Evolutionary conservation across 352 stramenopile genomes (phyloP).

Genomic region (Phytophthora fragariaefolia): DNA sequence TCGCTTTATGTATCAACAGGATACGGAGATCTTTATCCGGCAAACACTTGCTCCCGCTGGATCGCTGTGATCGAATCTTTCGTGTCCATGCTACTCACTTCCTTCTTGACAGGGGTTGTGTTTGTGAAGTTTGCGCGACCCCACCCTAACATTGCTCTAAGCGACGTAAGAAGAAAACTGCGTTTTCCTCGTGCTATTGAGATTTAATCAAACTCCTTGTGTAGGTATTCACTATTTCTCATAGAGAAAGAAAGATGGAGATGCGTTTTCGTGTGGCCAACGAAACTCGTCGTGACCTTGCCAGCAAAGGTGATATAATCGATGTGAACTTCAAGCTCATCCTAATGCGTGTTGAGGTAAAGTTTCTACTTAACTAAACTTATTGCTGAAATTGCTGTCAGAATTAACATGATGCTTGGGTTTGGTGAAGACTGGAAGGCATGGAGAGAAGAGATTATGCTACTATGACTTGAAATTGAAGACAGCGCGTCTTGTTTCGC

Average conservation of each 20-base stretch:
- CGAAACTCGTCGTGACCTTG: constrained; percentile 46
- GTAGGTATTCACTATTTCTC: constrained; percentile 54
- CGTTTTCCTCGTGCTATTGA: not conserved
- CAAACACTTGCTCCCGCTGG: constrained; percentile 60
- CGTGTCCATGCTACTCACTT: constrained; percentile 60
- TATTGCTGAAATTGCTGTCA: not conserved
- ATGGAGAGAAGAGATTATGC: constrained; percentile 58
- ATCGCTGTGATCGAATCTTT: constrained; percentile 59
- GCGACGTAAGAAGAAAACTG: constrained; percentile 32
- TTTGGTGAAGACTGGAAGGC: constrained; percentile 35
- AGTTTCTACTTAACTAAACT: not conserved
- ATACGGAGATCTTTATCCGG: constrained; percentile 56
- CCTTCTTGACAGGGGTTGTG: constrained; percentile 65
- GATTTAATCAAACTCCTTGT: not conserved
- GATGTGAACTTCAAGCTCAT: constrained; percentile 70
- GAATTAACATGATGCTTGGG: not conserved
- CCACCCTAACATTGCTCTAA: constrained; percentile 56
- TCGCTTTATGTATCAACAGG: constrained; percentile 25
- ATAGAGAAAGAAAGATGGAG: constrained; percentile 39
- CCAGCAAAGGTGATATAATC: constrained; percentile 57
- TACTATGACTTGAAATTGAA: constrained; percentile 69
- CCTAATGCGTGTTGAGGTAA: constrained; percentile 67
- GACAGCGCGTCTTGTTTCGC: constrained; percentile 52
- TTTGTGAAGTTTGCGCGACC: constrained; percentile 72
- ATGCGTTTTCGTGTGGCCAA: constrained; percentile 72